A percentile compares a stretch with the other conserved stretches of the same genome.
Conservation (phyloP, 1,284 basidiomycete species). For the Tetrapyrgos nigripes region DNA sequence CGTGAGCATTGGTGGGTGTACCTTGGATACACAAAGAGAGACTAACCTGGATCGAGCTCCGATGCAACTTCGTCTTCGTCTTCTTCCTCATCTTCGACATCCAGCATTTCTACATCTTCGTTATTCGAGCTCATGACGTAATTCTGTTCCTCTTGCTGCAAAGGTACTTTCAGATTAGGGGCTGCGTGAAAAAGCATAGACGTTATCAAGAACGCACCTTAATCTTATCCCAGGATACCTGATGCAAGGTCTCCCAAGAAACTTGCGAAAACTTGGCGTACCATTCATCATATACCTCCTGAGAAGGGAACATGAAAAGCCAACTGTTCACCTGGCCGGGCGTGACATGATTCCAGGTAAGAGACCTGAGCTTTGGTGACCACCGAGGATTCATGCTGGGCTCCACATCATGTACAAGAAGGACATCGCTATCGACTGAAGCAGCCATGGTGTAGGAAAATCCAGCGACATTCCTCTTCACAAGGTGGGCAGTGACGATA, state of each 20-base stretch:
- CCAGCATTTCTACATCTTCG: constrained; percentile 89
- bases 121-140: constrained; percentile 75
- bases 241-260: constrained; percentile 87
- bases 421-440: constrained; percentile 52
- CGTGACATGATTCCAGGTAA: constrained; percentile 85
- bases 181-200: constrained; percentile 4
- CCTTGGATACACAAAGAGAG: constrained; percentile 4
- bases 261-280: constrained; percentile 73
- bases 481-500: constrained; percentile 73
- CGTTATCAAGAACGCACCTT: constrained; percentile 60
- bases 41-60: constrained; percentile 61
- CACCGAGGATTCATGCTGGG: constrained; percentile 82
- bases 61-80: constrained; percentile 78
- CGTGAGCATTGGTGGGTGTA: constrained; percentile 5
- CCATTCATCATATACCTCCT: constrained; percentile 69
- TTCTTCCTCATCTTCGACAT: constrained; percentile 74
- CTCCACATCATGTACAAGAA: constrained; percentile 66
- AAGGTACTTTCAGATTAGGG: constrained; percentile 6
- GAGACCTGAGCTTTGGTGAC: constrained; percentile 66
- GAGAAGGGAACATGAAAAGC: constrained; percentile 77
- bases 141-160: constrained; percentile 72
- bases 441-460: constrained; percentile 71
- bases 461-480: constrained; percentile 54
- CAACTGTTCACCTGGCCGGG: constrained; percentile 78
- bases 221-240: constrained; percentile 79